phyloP scores from a whole-genome alignment of 2,329 filamentous ascomycete genomes.

The Nemania sp. region DNA sequence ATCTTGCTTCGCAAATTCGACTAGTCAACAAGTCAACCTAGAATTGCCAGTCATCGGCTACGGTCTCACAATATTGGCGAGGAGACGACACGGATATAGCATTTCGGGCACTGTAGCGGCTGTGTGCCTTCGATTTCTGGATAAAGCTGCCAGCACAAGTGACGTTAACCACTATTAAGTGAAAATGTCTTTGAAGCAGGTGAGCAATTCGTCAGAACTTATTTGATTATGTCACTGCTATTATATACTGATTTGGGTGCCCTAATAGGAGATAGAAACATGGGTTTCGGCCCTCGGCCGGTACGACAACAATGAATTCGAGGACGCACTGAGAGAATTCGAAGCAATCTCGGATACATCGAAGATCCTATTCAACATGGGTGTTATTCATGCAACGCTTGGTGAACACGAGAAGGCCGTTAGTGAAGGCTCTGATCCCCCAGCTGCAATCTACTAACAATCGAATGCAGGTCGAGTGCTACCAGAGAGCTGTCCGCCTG shows the following conservation, averaged over 20 bases:
- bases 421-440: constrained; percentile 46
- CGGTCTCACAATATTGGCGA: constrained; percentile 20
- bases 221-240: neutral
- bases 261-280: constrained; percentile 88
- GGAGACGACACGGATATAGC: constrained; percentile 18
- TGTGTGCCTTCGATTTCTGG: constrained; percentile 36
- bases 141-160: constrained; percentile 32
- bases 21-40: neutral
- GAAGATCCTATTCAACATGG: constrained; percentile 98
- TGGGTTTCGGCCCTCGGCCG: constrained; percentile 90
- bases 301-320: constrained; percentile 98
- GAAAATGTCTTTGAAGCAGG: constrained; percentile 44
- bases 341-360: constrained; percentile 90
- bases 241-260: constrained; percentile 13
- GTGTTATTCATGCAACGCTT: constrained; percentile 94
- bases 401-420: constrained; percentile 96
- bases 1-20: constrained; percentile 5
- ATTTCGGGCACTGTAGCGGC: constrained; percentile 29
- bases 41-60: constrained; percentile 4
- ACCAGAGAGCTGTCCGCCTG: constrained; percentile 85
- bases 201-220: constrained; percentile 21
- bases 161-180: constrained; percentile 26
- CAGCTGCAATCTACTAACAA: constrained; percentile 21
- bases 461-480: constrained; percentile 78
- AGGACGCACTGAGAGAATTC: constrained; percentile 83